These are phyloP conservation scores for Spinellus fusiger DNA, from an alignment of 192 early-diverging fungal genomes.

Conservation along the genomic window DNA sequence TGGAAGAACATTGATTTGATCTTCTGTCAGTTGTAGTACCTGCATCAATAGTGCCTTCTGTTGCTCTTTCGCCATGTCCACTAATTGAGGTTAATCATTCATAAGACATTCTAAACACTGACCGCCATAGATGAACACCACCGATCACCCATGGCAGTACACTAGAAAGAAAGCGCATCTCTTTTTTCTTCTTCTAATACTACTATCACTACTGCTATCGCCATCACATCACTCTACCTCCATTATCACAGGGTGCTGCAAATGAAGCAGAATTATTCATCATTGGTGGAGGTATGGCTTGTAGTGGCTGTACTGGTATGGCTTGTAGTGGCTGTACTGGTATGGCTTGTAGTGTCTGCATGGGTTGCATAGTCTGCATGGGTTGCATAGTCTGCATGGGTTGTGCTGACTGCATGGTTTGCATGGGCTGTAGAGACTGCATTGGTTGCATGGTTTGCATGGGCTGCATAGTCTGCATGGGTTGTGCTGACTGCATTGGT, in stretches of 20 bases:
- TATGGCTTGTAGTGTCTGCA: background rate
- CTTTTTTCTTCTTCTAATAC: background rate
- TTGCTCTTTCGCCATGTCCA: conserved; percentile 38
- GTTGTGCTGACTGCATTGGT: background rate
- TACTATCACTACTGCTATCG: background rate
- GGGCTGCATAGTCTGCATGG: background rate
- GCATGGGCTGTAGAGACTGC: background rate
- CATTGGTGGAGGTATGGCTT: conserved; percentile 1
- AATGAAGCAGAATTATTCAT: background rate
- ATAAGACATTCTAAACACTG: too few species aligned
- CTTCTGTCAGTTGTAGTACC: conserved; percentile 73
- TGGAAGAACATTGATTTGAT: conserved; percentile 74
- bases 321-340: background rate
- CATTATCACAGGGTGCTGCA: background rate
- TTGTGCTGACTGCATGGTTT: background rate
- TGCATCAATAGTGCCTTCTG: conserved; percentile 73
- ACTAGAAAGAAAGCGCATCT: background rate
- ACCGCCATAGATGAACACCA: too few species aligned
- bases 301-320: conserved; percentile 5
- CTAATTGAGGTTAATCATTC: background rate
- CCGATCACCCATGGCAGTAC: background rate
- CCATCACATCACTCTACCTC: background rate
- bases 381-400: background rate
- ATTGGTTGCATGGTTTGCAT: background rate
- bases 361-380: background rate